Base-by-base conservation (phyloP, 2,329 filamentous ascomycete species). In the Stagonosporopsis vannaccii region DNA sequence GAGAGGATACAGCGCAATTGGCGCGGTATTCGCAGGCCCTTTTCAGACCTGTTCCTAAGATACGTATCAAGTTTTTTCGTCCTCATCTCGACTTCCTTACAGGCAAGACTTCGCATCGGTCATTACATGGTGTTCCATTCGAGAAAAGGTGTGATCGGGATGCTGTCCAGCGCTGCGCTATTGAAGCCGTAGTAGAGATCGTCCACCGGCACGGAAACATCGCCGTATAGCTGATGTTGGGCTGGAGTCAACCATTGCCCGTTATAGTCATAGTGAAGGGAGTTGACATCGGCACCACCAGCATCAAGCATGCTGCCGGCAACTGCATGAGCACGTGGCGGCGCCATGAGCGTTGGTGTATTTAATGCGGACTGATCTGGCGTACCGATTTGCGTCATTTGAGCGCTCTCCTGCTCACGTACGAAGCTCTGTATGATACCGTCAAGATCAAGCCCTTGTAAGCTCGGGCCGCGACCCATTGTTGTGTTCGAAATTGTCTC, bases 381-480 rank as follows among this genome's bases (percentile, higher is more conserved):
- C 8, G 53, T 50, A 3, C 49, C 42, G 6, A 46, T 37, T 48
- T 61, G 60, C 8, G 36, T 56, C 20, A 51, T 45, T 26, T 62
- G 61, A 9, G 51, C 53, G 8, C 37, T 61, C 37, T 68, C 66
- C 36, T 73, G 65, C 50, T 76, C 72, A 12, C 74, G 69, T 30
- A 76, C 75, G 45, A 79, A 78, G 57, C 76, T 78, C 56, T 76
- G 75, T 15, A 79, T 78, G 30, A 79, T 78, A 35, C 75, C 74
- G 45, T 78, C 75, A 20, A 79, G 75, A 42, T 79, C 76, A n/a
- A 79, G 62, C 19, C 71, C 74, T 1, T 76, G 63, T 20, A 69
- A 26, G 44, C 59, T 60, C n/a, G 61, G 59, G 3, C 64, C 65
- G 11, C 56, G 59, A 22, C 58, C 43, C 43, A 41, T 51, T 0